phyloP scores from a whole-genome alignment of 495 filamentous ascomycete genomes.

The Penicillium nucicola region DNA sequence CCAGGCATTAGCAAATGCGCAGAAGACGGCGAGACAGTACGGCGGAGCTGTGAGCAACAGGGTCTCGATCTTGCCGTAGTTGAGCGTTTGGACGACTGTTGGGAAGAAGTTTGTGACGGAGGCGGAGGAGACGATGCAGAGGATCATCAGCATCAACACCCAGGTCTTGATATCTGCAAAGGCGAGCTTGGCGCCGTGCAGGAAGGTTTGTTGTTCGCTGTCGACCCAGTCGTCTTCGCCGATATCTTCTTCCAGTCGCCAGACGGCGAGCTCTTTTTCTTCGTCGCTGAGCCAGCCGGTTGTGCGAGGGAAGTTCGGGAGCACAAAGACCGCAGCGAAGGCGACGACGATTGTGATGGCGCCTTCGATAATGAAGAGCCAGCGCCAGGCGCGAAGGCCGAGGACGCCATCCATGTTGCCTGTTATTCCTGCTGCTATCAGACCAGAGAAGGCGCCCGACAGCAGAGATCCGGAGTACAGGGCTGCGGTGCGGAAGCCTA shows the following conservation, averaged over 20 bases:
- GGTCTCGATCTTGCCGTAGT: constrained; percentile 62
- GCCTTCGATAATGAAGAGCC: constrained; percentile 67
- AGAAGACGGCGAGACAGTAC: constrained; percentile 68
- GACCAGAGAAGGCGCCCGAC: constrained; percentile 64
- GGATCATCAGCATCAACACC: constrained; percentile 59
- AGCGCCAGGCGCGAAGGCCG: constrained; percentile 51
- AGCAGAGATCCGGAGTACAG: constrained; percentile 50
- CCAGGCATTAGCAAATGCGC: constrained; percentile 68
- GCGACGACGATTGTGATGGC: constrained; percentile 53
- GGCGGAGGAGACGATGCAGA: constrained; percentile 67
- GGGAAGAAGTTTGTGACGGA: constrained; percentile 91
- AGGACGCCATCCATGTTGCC: constrained; percentile 36
- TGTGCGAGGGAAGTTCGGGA: constrained; percentile 80
- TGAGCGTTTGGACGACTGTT: constrained; percentile 73
- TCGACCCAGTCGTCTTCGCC: constrained; percentile 73
- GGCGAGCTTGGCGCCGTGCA: constrained; percentile 67
- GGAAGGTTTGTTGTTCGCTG: constrained; percentile 60
- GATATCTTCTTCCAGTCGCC: constrained; percentile 73
- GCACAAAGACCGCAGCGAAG: constrained; percentile 52
- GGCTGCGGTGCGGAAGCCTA: constrained; percentile 46
- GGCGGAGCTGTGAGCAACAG: constrained; percentile 77
- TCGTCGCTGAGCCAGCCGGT: constrained; percentile 69
- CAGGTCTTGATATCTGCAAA: constrained; percentile 70
- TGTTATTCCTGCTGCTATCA: constrained; percentile 53
- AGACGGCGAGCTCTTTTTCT: constrained; percentile 64